phyloP scores from a whole-genome alignment of 148 eudicot genomes.

The Rhododendron simsii region DNA sequence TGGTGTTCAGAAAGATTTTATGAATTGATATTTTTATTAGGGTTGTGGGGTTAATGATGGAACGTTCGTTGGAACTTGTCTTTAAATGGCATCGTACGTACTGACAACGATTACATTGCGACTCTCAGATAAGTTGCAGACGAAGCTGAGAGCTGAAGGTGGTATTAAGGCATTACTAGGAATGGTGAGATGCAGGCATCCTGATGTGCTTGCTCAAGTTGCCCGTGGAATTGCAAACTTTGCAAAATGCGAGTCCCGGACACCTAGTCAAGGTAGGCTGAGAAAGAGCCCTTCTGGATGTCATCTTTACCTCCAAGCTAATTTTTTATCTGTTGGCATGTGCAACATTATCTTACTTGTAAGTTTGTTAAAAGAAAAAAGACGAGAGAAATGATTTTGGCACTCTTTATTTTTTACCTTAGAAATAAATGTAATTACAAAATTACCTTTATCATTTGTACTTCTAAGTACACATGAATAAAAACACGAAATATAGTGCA shows the following conservation, averaged over 20 bases:
- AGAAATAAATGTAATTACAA: neutral
- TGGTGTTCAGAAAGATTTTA: neutral
- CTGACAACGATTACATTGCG: neutral
- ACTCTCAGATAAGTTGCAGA: constrained; percentile 67
- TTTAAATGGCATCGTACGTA: neutral
- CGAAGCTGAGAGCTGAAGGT: constrained; percentile 79
- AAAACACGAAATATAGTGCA: neutral
- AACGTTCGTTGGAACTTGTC: neutral
- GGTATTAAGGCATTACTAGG: constrained; percentile 82
- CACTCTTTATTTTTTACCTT: neutral
- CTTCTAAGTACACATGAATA: neutral
- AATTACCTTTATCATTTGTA: neutral
- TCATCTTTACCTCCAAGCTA: neutral
- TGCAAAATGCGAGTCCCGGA: constrained; percentile 92
- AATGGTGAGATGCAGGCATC: constrained; percentile 86
- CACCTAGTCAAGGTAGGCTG: constrained; percentile 68
- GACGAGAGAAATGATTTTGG: neutral
- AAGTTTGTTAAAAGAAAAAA: neutral
- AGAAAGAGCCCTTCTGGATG: neutral
- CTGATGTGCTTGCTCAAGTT: constrained; percentile 93
- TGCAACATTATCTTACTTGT: neutral
- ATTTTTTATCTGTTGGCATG: neutral
- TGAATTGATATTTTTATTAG: neutral
- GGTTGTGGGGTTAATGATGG: neutral
- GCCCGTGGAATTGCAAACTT: constrained; percentile 97